Percentiles rank a stretch among this genome's conserved stretches.
Evolutionary conservation across 768 basidiomycete species (phyloP).

Genomic region (Crucibulum laeve): DNA sequence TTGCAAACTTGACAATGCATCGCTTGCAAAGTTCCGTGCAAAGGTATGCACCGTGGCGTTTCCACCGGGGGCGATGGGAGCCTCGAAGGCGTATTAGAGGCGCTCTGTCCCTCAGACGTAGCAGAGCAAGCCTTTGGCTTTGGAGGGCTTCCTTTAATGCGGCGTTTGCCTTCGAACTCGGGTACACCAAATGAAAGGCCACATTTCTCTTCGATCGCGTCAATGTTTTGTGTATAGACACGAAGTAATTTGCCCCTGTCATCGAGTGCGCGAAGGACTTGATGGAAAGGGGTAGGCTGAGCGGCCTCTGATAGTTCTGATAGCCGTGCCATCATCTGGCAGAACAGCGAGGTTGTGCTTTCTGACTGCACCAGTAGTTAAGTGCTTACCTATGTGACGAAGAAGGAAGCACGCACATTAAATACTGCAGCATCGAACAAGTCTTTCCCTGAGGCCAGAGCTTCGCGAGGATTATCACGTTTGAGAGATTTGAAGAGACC

Average conservation of each 20-base stretch:
- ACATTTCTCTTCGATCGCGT: constrained; percentile 82
- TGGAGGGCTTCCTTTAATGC: constrained; percentile 34
- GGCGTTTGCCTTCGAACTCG: constrained; percentile 50
- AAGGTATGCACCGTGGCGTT: constrained; percentile 79
- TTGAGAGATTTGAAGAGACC: constrained; percentile 79
- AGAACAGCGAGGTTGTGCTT: constrained; percentile 72
- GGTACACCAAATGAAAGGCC: constrained; percentile 87
- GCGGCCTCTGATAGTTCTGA: constrained; percentile 70
- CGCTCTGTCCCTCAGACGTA: constrained; percentile 12
- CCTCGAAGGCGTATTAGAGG: constrained; percentile 15
- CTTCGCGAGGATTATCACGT: constrained; percentile 71
- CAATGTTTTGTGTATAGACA: constrained; percentile 94
- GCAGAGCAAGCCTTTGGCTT: background rate
- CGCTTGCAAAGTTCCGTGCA: constrained; percentile 80
- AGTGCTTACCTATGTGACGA: constrained; percentile 1
- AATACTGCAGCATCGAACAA: constrained; percentile 90
- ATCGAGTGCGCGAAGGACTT: constrained; percentile 69
- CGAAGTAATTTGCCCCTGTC: constrained; percentile 72
- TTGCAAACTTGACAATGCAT: constrained; percentile 83
- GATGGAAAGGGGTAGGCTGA: constrained; percentile 78
- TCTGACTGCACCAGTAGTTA: constrained; percentile 73
- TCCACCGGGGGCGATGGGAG: constrained; percentile 50
- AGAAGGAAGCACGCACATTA: constrained; percentile 47
- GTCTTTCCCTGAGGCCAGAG: constrained; percentile 74
- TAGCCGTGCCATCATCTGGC: constrained; percentile 85